Base-by-base conservation (phyloP, 176 grass and related monocot genomes). In the Triticum dicoccoides region DNA sequence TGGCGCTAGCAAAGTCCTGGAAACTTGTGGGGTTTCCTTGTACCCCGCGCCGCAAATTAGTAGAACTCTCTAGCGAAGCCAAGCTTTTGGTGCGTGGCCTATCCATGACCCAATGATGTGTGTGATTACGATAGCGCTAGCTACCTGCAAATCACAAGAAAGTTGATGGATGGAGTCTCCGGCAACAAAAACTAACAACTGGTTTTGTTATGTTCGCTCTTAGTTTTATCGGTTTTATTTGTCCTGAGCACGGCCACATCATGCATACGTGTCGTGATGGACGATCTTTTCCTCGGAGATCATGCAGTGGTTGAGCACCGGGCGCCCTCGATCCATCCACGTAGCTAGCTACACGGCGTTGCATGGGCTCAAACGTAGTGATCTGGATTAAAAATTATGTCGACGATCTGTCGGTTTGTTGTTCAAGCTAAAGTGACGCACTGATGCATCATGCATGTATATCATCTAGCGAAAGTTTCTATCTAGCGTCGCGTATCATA, bases 111-210 rank as follows among this genome's bases (percentile, higher is more conserved):
- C n/a, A 3, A 42, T 14, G n/a, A 5, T 7, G 38, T 23, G 5
- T 1, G 37, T 39, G 70, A 45, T 24, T 3, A 59, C 21, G 37
- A 13, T 12, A 5, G 37, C 0, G 17, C 69, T 42, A 10, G 34
- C 20, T 23, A 72, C 38, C 70, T 73, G 70, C 39, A 73, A 73
- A 45, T 73, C 70, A 73, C 70, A 73, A 45, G 70, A 73, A 73
- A 73, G 70, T 44, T 39, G 20, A 41, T 3, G 4, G 2, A 20
- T 41, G 44, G 44, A 45, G 44, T 45, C 4, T 24, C 21, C 1
- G 21, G 11, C 38, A 23, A 42, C 20, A 5, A 69, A 69, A 69
- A 29, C 29, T 29, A 29, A 37, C 15, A 8, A 0, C 1, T 18
- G 5, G 45, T 5, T 13, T 17, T 21, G 6, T 0, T 20, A 20